These are phyloP conservation scores for Elsinoe perseae DNA, from an alignment of 2,329 filamentous ascomycete genomes.

Conservation along the genomic window DNA sequence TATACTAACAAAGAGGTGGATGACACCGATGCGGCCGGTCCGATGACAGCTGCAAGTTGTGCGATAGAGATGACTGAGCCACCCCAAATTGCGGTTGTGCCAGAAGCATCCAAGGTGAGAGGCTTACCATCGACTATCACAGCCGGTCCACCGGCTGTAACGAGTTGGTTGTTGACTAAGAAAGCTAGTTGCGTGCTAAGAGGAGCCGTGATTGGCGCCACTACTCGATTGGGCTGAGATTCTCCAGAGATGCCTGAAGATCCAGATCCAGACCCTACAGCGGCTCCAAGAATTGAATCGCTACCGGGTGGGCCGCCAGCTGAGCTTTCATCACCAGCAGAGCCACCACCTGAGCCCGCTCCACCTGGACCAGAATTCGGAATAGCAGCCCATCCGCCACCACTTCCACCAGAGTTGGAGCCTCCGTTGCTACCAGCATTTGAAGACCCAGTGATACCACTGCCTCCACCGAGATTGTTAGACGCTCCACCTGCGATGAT, in stretches of 20 bases:
- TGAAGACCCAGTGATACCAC: not conserved
- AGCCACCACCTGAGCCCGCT: not conserved
- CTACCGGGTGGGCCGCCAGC: not conserved
- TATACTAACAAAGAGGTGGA: not conserved
- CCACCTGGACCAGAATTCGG: not conserved
- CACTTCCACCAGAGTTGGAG: not conserved
- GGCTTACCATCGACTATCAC: not conserved
- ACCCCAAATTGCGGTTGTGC: not conserved
- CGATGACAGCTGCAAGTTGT: constrained; percentile 2
- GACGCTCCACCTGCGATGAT: not conserved
- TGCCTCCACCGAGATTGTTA: not conserved
- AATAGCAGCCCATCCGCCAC: not conserved
- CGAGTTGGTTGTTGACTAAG: not conserved
- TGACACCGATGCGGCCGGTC: not conserved
- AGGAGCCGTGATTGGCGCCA: not conserved
- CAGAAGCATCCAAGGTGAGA: not conserved
- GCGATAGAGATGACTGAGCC: not conserved
- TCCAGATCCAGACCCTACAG: not conserved
- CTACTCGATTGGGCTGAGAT: not conserved
- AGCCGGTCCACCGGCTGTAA: not conserved
- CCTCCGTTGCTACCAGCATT: not conserved
- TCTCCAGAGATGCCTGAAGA: not conserved
- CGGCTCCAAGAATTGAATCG: not conserved
- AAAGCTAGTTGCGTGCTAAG: not conserved
- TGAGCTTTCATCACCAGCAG: not conserved